These are phyloP conservation scores for Candida silvatica DNA, from an alignment of 805 yeast genomes.

Conservation along the genomic window DNA sequence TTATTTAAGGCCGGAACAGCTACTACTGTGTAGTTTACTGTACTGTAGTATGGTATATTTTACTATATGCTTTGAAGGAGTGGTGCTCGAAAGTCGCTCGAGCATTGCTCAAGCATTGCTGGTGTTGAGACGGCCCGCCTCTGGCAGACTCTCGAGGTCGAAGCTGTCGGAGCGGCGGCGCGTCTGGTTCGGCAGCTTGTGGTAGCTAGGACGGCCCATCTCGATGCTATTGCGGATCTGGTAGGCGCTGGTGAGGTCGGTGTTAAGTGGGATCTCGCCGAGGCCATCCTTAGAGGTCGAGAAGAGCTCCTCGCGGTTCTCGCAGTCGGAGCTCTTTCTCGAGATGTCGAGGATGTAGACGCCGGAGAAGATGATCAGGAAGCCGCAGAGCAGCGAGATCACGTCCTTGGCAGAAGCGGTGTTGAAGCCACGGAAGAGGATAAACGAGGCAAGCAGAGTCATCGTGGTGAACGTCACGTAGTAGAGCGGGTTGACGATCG, in stretches of 20 bases:
- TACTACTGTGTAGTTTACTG: too few species aligned
- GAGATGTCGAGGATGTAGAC: conserved; percentile 77
- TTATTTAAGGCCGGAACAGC: too few species aligned
- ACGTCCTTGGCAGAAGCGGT: conserved; percentile 74
- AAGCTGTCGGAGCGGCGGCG: conserved; percentile 57
- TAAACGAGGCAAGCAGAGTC: conserved; percentile 78
- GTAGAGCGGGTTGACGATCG: conserved; percentile 84
- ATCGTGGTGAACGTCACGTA: conserved; percentile 89
- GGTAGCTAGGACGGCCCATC: conserved; percentile 33
- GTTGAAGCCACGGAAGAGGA: conserved; percentile 80
- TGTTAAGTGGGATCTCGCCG: conserved; percentile 69
- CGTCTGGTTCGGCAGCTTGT: conserved; percentile 22
- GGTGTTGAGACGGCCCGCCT: too few species aligned
- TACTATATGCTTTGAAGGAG: too few species aligned
- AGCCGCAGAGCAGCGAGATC: conserved; percentile 76
- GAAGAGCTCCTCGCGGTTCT: conserved; percentile 29
- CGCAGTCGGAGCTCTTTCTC: conserved; percentile 47
- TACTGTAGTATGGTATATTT: too few species aligned
- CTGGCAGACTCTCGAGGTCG: conserved; percentile 1
- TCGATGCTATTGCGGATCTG: conserved; percentile 76
- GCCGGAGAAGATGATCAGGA: conserved; percentile 79
- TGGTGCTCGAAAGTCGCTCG: too few species aligned
- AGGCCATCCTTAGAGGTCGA: conserved; percentile 39
- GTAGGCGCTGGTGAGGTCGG: conserved; percentile 65
- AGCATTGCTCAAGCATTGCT: too few species aligned